phyloP scores from a whole-genome alignment of 2,329 filamentous ascomycete species.

The Aspergillus fructus region DNA sequence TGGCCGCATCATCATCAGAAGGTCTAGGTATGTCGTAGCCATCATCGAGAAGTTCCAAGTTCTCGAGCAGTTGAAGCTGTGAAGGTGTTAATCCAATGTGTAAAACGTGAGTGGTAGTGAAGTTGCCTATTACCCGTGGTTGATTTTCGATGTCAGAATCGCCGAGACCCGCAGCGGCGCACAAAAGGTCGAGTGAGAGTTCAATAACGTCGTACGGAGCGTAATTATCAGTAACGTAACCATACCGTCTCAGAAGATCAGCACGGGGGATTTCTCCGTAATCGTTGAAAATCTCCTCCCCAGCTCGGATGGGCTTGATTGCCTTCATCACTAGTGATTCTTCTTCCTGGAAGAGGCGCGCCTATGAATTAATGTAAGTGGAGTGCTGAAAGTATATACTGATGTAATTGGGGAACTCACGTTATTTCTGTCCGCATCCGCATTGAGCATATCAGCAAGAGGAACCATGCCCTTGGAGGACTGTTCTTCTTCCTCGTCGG shows the following conservation, averaged over 20 bases:
- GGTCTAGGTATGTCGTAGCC: constrained; percentile 62
- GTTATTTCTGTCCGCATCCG: constrained; percentile 80
- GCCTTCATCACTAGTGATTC: constrained; percentile 67
- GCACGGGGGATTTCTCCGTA: constrained; percentile 82
- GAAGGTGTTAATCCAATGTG: not conserved
- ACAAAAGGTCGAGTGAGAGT: constrained; percentile 63
- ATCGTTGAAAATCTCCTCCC: constrained; percentile 82
- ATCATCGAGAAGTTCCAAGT: constrained; percentile 67
- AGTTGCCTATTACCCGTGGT: constrained; percentile 29
- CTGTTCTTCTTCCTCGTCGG: constrained; percentile 66
- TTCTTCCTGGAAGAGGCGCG: constrained; percentile 62
- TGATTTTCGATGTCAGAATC: constrained; percentile 29
- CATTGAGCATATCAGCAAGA: constrained; percentile 85
- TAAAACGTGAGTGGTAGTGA: not conserved
- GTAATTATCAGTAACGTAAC: constrained; percentile 80
- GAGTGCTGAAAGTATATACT: not conserved
- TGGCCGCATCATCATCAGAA: constrained; percentile 24
- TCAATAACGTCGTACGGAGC: constrained; percentile 80
- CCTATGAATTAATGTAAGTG: constrained; percentile 32
- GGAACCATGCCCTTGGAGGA: constrained; percentile 83
- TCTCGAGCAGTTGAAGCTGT: constrained; percentile 57
- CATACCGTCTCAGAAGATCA: constrained; percentile 80
- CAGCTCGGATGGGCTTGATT: constrained; percentile 65
- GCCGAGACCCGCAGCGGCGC: constrained; percentile 36
- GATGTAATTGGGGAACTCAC: constrained; percentile 42